Evolutionary conservation across 805 yeast species (phyloP).

Genomic region (Wickerhamomyces strasburgensis): DNA sequence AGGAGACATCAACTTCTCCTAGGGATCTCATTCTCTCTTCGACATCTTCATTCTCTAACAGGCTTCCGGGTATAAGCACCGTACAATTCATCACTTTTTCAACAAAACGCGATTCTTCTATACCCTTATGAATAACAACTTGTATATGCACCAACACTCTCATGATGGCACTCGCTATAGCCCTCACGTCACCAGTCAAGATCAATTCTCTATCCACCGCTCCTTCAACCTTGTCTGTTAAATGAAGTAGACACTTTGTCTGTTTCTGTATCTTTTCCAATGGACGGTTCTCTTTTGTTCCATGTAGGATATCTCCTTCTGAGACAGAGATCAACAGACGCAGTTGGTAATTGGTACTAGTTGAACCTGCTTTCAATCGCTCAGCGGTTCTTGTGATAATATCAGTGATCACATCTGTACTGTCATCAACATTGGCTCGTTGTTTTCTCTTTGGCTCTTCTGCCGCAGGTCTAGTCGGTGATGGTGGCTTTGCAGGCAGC

Average conservation of each 20-base stretch:
- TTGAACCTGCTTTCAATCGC: neutral
- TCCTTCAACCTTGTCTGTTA: constrained; percentile 10
- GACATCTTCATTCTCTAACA: neutral
- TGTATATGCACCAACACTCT: neutral
- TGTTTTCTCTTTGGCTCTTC: no score
- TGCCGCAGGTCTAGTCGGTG: no score
- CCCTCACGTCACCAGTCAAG: constrained; percentile 8
- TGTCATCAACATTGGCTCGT: no score
- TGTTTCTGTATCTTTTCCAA: constrained; percentile 6
- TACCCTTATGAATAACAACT: neutral
- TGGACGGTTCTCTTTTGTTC: constrained; percentile 2
- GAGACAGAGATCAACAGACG: constrained; percentile 8
- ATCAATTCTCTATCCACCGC: constrained; percentile 12
- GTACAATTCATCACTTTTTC: neutral
- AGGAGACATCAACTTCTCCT: constrained; percentile 8
- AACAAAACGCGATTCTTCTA: neutral
- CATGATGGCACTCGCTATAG: constrained; percentile 1
- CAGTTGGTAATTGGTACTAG: constrained; percentile 1
- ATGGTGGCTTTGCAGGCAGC: constrained; percentile 1
- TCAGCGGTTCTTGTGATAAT: constrained; percentile 1
- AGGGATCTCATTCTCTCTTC: neutral
- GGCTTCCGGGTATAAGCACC: neutral
- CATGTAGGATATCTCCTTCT: constrained; percentile 11
- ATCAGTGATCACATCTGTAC: no score
- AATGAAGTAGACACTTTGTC: constrained; percentile 3